Evolutionary conservation across 768 basidiomycete genomes (phyloP), one percentile per base, ranked within the genome.

Genomic region (Sistotremastrum suecicum): DNA sequence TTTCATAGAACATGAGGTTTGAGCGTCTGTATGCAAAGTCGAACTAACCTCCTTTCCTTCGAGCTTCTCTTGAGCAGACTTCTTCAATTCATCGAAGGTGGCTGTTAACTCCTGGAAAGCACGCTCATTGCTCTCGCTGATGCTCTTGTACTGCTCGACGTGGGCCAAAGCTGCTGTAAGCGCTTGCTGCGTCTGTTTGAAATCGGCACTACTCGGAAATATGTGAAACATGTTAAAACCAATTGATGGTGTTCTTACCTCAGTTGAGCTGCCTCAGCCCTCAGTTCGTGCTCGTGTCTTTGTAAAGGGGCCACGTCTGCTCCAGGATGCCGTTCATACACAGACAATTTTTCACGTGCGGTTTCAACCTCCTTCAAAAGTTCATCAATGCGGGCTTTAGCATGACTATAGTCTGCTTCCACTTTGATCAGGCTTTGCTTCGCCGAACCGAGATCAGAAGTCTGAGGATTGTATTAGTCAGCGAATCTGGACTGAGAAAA

Each of bases 121-220:
- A 50, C 72, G 72, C 58, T 91, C 89, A 53, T 74, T 88, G 0
- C 85, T 82, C 55, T 80, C 75, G 50, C 82, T 83, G 53, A 92
- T 90, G 51, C 83, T 79, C 57, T 85, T 75, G 74, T 83, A 91
- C 59, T 91, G 89, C 48, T 83, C 74, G 31, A 82, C 78, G 55
- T 89, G 84, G 39, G 64, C 74, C 46, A 73, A 72, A 1, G 86
- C 80, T 12, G 75, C 66, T 7, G 76, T 69, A 34, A 89, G 71
- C 52, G 90, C 88, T 28, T 84, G 71, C 59, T 90, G 78, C 2
- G 80, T 70, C 2, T 85, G 69, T 63, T 86, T 88, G 43, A 92
- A 38, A 37, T 50, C 5, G 51, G 20, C 3, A 41, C 4, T 32
- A 11, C 5, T 7, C 36, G n/a, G 31, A 28, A 1, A 30, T 0